Conservation (phyloP, 1,284 basidiomycete genomes). For the Mrakiaceae sp. region DNA sequence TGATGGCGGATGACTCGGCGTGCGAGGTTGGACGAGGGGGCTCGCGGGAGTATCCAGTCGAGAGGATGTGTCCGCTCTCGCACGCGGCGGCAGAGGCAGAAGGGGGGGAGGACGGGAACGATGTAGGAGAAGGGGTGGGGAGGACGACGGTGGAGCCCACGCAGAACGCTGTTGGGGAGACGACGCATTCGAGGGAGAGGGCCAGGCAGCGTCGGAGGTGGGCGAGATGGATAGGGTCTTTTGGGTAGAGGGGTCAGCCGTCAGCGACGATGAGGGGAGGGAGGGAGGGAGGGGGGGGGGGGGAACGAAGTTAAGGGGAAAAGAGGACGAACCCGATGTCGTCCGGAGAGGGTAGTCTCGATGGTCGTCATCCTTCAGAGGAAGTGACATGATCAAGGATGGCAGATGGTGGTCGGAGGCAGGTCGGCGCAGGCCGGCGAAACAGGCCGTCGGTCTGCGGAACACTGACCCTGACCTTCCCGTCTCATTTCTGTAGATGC, state of each 20-base stretch:
- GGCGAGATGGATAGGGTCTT: constrained; percentile 29
- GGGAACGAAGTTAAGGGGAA: not conserved
- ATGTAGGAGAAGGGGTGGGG: constrained; percentile 32
- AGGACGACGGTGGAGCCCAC: constrained; percentile 77
- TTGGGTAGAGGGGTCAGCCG: not conserved
- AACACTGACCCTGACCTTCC: too few relatives aligned
- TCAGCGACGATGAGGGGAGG: not conserved
- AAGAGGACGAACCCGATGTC: not conserved
- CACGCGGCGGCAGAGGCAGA: constrained; percentile 23
- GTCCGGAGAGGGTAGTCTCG: not conserved
- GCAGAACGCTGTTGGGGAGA: constrained; percentile 69
- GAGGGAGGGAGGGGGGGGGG: not conserved
- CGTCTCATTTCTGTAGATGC: too few relatives aligned
- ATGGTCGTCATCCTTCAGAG: too few relatives aligned
- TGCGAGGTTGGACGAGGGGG: constrained; percentile 59
- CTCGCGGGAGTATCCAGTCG: constrained; percentile 84
- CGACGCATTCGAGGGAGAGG: constrained; percentile 30
- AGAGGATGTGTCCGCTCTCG: constrained; percentile 40
- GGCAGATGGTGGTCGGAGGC: too few relatives aligned
- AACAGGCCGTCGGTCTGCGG: too few relatives aligned
- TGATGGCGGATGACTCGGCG: constrained; percentile 87
- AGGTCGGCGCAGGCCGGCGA: too few relatives aligned
- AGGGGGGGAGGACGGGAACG: constrained; percentile 30
- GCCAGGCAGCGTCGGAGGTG: constrained; percentile 32
- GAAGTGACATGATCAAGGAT: too few relatives aligned